These are phyloP conservation scores for Arthrobotrys entomopaga DNA, from an alignment of 2,329 filamentous ascomycete species.

Conservation along the genomic window DNA sequence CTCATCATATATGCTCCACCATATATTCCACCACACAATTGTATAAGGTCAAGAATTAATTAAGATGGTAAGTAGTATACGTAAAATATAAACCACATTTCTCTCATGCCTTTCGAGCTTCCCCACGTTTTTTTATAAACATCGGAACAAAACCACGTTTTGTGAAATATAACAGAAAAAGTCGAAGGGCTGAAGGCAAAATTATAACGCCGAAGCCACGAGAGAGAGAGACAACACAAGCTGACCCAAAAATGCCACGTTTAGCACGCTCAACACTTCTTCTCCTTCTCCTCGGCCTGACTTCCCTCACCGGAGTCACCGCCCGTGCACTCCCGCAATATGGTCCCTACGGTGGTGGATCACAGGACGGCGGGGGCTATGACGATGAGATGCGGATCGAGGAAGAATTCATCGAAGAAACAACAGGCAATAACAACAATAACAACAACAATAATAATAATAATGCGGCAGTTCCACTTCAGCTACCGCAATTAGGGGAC, in stretches of 20 bases:
- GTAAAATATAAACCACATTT: background rate
- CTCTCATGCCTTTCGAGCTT: no score
- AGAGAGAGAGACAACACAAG: constrained; percentile 37
- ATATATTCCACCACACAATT: background rate
- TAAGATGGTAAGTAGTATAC: no score
- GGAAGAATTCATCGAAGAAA: background rate
- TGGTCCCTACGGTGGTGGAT: no score
- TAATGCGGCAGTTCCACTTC: no score
- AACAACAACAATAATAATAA: no score
- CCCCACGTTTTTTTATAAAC: constrained; percentile 11
- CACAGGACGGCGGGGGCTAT: background rate
- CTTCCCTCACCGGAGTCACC: constrained; percentile 2
- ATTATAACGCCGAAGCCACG: no score
- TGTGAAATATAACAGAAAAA: background rate
- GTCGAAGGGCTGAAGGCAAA: background rate
- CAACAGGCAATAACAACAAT: no score
- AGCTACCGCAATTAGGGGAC: no score
- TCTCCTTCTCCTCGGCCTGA: constrained; percentile 6
- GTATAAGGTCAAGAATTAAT: background rate
- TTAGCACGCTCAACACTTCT: constrained; percentile 11
- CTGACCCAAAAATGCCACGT: constrained; percentile 30
- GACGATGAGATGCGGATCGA: constrained; percentile 9
- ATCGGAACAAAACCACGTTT: constrained; percentile 1
- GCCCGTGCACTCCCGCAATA: constrained; percentile 22
- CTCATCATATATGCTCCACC: background rate